Percentiles rank a stretch among this genome's conserved stretches.
Evolutionary conservation across 2,329 filamentous ascomycete genomes (phyloP).

Genomic region (Diaporthe velutina): DNA sequence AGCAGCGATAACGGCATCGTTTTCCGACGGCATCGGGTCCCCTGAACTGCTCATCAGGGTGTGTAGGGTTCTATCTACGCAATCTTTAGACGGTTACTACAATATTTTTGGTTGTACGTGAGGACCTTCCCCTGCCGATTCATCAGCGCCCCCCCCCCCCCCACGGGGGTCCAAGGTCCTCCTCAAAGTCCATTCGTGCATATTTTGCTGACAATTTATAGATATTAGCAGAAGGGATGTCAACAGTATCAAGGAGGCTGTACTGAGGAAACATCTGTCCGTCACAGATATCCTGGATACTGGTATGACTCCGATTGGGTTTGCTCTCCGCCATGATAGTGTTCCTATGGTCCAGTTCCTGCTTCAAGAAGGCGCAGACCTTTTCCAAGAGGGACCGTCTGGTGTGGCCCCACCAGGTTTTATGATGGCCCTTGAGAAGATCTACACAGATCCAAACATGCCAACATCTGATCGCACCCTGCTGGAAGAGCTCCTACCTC

Average conservation of each 20-base stretch:
- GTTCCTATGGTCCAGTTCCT: constrained; percentile 16
- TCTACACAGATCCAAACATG: neutral
- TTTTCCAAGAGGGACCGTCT: constrained; percentile 5
- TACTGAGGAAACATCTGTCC: neutral
- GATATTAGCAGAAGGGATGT: constrained; percentile 23
- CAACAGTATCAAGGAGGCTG: neutral
- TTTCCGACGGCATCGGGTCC: constrained; percentile 1
- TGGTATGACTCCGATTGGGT: neutral
- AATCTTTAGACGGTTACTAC: neutral
- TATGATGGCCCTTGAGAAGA: constrained; percentile 26
- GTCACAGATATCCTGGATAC: constrained; percentile 22
- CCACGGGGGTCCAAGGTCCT: too few species aligned
- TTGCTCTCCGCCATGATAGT: constrained; percentile 7
- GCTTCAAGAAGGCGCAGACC: constrained; percentile 10
- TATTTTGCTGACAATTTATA: neutral
- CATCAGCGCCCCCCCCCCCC: too few species aligned
- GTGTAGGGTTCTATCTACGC: neutral
- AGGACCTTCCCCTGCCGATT: neutral
- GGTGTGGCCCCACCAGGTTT: neutral
- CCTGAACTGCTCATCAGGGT: constrained; percentile 13
- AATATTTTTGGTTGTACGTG: constrained; percentile 22
- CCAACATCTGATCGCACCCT: neutral
- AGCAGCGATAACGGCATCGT: constrained; percentile 20
- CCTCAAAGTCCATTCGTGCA: too few species aligned
- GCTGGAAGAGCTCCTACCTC: constrained; percentile 3